Evolutionary conservation across 1,284 basidiomycete species (phyloP).

Genomic region (Sanguinoderma infundibulare): DNA sequence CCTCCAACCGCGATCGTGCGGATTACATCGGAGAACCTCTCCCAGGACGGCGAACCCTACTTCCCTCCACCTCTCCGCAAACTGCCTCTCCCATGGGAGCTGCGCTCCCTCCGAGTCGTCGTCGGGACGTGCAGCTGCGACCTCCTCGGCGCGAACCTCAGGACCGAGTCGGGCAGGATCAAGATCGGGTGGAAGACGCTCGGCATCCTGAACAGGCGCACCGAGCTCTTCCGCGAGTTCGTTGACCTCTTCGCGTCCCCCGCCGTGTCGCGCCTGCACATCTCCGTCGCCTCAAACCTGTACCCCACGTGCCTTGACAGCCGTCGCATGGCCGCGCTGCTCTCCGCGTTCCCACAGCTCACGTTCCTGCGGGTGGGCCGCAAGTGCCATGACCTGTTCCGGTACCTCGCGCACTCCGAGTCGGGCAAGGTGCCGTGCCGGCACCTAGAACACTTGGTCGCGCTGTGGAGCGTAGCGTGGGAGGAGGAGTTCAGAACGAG

Average conservation of each 20-base stretch:
- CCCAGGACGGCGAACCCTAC: not conserved
- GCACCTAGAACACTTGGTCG: not conserved
- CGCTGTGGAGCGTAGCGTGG: not conserved
- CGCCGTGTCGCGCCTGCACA: conserved; percentile 1
- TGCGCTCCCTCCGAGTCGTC: conserved; percentile 1
- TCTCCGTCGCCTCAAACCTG: conserved; percentile 1
- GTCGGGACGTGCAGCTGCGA: not conserved
- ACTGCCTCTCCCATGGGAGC: not conserved
- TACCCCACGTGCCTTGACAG: conserved; percentile 1
- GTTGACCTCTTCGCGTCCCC: not conserved
- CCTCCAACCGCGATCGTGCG: not conserved
- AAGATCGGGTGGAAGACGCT: conserved; percentile 1
- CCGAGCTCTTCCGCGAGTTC: not conserved
- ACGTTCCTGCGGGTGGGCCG: not conserved
- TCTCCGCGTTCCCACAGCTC: not conserved
- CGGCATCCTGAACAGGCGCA: not conserved
- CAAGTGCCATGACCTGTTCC: not conserved
- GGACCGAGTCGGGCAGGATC: not conserved
- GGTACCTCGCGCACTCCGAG: not conserved
- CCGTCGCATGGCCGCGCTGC: not conserved
- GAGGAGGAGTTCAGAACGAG: not conserved
- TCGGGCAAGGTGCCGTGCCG: not conserved
- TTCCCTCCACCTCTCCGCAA: not conserved
- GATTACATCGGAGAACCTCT: not conserved
- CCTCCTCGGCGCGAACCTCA: not conserved